phyloP scores from a whole-genome alignment of 345 rosid species.

The Streptanthus diversifolius region DNA sequence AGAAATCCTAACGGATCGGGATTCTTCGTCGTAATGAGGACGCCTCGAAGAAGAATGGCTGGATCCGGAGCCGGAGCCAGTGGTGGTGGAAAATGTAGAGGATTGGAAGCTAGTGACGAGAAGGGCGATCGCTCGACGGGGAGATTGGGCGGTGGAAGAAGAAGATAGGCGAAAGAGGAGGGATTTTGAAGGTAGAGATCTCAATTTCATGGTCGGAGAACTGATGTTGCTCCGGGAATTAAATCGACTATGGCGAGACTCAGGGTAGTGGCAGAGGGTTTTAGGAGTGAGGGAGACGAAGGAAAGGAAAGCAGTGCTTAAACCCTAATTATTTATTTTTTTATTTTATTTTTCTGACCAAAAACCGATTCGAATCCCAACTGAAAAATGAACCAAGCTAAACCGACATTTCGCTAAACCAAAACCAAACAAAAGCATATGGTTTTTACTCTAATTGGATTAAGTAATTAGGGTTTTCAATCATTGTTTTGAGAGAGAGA shows the following conservation, averaged over 20 bases:
- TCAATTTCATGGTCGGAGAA: constrained; percentile 36
- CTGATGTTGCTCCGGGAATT: neutral
- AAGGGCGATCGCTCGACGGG: constrained; percentile 26
- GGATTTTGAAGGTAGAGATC: constrained; percentile 27
- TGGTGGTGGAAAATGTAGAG: constrained; percentile 18
- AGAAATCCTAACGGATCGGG: constrained; percentile 60
- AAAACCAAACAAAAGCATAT: neutral
- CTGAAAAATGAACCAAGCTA: neutral
- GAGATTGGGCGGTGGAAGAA: constrained; percentile 7
- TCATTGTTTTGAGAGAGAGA: neutral
- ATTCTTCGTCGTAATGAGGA: constrained; percentile 48
- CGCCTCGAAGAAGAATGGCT: constrained; percentile 25
- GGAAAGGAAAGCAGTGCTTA: constrained; percentile 10
- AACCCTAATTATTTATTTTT: constrained; percentile 17
- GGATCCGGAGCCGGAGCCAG: constrained; percentile 19
- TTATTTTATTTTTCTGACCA: constrained; percentile 1
- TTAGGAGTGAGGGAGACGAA: constrained; percentile 26
- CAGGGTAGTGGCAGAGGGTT: constrained; percentile 11
- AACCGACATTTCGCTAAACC: constrained; percentile 1
- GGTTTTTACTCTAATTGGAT: neutral
- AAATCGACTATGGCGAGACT: constrained; percentile 6
- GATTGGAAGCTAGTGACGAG: constrained; percentile 42
- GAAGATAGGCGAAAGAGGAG: constrained; percentile 24
- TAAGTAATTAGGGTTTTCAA: constrained; percentile 13
- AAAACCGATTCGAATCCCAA: neutral